Base-by-base conservation (phyloP, 2,329 filamentous ascomycete genomes). In the Mollisia scopiformis region DNA sequence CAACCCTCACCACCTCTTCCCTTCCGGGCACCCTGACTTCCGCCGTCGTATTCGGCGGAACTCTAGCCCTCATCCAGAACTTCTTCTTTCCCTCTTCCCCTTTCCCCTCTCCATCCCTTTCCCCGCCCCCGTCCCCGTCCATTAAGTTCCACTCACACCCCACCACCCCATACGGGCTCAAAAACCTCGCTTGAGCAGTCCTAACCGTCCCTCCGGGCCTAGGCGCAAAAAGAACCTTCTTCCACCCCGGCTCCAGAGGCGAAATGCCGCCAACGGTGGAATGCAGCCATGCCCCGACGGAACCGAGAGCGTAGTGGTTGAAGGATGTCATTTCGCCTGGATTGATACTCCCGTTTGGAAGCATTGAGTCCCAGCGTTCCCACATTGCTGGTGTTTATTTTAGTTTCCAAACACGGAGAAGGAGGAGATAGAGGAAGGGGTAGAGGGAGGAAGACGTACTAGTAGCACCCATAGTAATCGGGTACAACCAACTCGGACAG, bases 201-300 rank as follows among this genome's bases (percentile, higher is more conserved):
- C 62, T 71, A 16, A 76, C 57, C 4, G 65, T 66, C 6, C 73
- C 73, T 4, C 74, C 73, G 0, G 73, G 74, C 11, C 72, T 61
- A 2, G 74, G 73, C 4, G 64, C 63, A 16, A 76, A 69, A 3
- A 59, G 62, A 1, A 74, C 62, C 1, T 47, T 61, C 57, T 69
- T 72, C 74, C 74, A 76, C 2, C 73, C 75, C 1, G 72, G 69
- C 8, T 66, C 61, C 0, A 61, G 47, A 6, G 68, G 64, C 4
- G 61, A 65, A 19, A 75, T 70, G 1, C 75, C 75, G 5, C 73
- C 75, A 13, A 76, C 69, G 4, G 68, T 72, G 31, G 69, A 63
- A 55, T 66, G 64, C 0, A 70, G 49, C 62, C 62, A 70, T 2
- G 62, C 52, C 1, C 59, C 68, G 10, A 70, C 66, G 25, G 59